A percentile compares a stretch with the other conserved stretches of the same genome.
Conservation (phyloP, 2,329 filamentous ascomycete species). For the Cladosporium sphaerospermum region DNA sequence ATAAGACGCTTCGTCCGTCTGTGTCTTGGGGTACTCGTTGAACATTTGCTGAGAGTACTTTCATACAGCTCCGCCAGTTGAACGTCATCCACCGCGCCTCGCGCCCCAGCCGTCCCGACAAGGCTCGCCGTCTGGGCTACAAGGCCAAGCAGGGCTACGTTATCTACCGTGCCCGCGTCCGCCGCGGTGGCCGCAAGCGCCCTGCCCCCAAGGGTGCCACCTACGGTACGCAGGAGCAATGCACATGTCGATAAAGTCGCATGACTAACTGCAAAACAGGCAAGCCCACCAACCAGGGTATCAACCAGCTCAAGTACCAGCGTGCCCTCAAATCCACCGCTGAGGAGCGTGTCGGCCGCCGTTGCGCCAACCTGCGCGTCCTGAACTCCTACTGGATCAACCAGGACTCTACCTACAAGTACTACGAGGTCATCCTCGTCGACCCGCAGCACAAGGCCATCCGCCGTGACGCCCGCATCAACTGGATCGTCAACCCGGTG, state of each 20-base stretch:
- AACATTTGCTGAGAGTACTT: slow-evolving; percentile 99
- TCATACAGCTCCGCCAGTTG: slow-evolving; percentile 98
- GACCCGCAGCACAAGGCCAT: slow-evolving; percentile 99
- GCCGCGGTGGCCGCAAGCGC: slow-evolving; percentile 97
- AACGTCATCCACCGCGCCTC: slow-evolving; percentile 99
- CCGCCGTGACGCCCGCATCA: slow-evolving; percentile 97
- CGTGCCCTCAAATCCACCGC: slow-evolving; percentile 95
- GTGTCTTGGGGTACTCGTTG: slow-evolving; percentile 77
- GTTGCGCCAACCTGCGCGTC: slow-evolving; percentile 97
- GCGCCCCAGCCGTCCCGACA: slow-evolving; percentile 96
- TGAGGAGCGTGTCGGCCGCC: slow-evolving; percentile 99
- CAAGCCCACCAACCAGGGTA: slow-evolving; percentile 99
- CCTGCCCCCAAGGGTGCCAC: slow-evolving; percentile 97
- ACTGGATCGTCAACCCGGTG: slow-evolving; percentile 99
- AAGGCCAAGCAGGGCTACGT: slow-evolving; percentile 99
- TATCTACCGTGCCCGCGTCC: slow-evolving; percentile 98
- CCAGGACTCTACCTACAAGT: slow-evolving; percentile 99
- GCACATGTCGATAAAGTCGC: neutral
- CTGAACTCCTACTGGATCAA: slow-evolving; percentile 99
- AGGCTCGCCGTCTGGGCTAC: slow-evolving; percentile 99
- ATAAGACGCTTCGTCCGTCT: slow-evolving; percentile 25
- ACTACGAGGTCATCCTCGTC: slow-evolving; percentile 99
- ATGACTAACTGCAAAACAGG: slow-evolving; percentile 49
- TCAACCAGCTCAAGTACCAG: slow-evolving; percentile 99
- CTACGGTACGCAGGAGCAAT: slow-evolving; percentile 66